Conservation (phyloP, 306 rosid species). For the Neltuma alba region DNA sequence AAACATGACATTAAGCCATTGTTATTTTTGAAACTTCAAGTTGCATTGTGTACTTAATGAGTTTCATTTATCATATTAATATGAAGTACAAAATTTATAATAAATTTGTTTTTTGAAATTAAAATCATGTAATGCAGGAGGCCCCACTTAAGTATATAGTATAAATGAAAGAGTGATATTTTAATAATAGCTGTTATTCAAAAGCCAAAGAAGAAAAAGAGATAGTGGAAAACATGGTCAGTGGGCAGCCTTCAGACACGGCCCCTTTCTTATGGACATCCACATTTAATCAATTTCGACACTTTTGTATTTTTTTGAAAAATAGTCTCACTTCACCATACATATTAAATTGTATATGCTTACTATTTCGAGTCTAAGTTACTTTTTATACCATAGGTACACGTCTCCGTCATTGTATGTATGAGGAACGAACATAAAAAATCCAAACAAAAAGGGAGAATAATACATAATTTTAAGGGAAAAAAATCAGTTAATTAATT, state of each 20-base stretch:
- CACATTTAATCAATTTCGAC: neutral
- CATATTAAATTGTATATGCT: neutral
- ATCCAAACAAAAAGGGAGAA: neutral
- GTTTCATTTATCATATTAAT: neutral
- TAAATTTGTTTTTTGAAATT: neutral
- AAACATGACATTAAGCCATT: no score
- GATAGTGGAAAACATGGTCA: conserved; percentile 44
- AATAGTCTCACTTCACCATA: neutral
- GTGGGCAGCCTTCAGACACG: conserved; percentile 50
- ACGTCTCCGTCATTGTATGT: neutral
- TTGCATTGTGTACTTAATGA: no score
- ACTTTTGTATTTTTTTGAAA: neutral
- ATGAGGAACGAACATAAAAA: neutral
- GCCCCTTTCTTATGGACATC: conserved; percentile 47
- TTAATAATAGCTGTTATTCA: neutral
- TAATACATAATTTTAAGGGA: neutral
- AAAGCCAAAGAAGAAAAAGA: conserved; percentile 5
- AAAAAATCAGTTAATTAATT: neutral
- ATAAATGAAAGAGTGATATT: neutral
- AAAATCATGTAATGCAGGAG: neutral
- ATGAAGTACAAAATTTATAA: neutral
- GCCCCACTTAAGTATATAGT: neutral
- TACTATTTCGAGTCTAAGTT: neutral
- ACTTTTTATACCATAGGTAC: neutral
- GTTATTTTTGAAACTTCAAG: no score